Conservation (phyloP, 345 rosid species). For the Camelina hispida region DNA sequence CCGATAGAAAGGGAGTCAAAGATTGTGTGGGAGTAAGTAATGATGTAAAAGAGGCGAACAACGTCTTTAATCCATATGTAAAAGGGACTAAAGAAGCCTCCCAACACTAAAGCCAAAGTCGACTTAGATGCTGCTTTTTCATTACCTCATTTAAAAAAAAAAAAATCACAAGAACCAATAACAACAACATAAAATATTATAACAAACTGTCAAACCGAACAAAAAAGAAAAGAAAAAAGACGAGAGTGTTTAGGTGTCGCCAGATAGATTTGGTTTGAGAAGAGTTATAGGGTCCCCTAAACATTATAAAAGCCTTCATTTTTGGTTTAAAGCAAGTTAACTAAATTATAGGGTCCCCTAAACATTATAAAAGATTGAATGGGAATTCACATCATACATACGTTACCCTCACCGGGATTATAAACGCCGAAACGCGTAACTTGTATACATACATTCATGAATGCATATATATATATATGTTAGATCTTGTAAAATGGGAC, state of each 20-base stretch:
- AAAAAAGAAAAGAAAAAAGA: constrained; percentile 12
- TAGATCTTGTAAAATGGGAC: constrained; percentile 33
- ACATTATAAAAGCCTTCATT: constrained; percentile 34
- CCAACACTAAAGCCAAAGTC: constrained; percentile 44
- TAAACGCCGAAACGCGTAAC: constrained; percentile 4
- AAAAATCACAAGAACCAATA: neutral
- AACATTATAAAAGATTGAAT: neutral
- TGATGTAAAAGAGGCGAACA: constrained; percentile 43
- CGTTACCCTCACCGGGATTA: neutral
- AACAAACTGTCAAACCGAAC: constrained; percentile 21
- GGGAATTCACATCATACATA: constrained; percentile 5
- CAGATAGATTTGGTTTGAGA: constrained; percentile 35
- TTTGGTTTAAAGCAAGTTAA: constrained; percentile 2
- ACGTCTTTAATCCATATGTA: constrained; percentile 44
- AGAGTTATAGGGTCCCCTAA: constrained; percentile 26
- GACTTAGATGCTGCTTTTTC: constrained; percentile 39
- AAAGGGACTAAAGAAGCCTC: constrained; percentile 37
- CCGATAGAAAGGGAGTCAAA: constrained; percentile 36
- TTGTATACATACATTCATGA: constrained; percentile 2
- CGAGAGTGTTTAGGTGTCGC: constrained; percentile 44
- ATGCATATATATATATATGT: constrained; percentile 6
- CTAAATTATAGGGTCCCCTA: neutral
- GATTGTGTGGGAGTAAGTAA: constrained; percentile 46
- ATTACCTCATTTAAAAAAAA: too few relatives aligned
- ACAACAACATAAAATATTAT: neutral